phyloP scores from a whole-genome alignment of 768 basidiomycete species.

The Suillus fuscotomentosus region DNA sequence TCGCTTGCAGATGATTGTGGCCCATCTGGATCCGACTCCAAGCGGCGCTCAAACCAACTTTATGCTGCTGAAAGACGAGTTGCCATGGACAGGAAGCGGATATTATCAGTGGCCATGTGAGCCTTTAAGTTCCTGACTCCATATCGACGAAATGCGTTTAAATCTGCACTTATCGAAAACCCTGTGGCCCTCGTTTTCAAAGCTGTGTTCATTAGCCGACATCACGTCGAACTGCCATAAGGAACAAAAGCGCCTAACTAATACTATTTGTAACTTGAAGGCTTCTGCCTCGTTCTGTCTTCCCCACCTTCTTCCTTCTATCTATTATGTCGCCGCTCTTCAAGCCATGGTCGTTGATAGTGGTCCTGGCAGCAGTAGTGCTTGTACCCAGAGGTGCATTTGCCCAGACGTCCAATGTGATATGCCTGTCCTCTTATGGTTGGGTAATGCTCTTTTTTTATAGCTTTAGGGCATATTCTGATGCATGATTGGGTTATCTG shows the following conservation, averaged over 20 bases:
- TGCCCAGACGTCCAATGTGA: slow-evolving; percentile 24
- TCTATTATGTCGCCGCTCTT: slow-evolving; percentile 11
- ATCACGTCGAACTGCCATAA: slow-evolving; percentile 13
- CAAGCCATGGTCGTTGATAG: slow-evolving; percentile 15
- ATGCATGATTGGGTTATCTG: not conserved
- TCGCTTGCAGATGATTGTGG: no score
- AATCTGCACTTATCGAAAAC: not conserved
- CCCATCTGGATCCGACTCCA: no score
- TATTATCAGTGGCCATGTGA: no score
- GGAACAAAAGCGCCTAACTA: slow-evolving; percentile 7
- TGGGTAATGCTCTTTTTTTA: slow-evolving; percentile 23
- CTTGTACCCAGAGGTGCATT: slow-evolving; percentile 16
- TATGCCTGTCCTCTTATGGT: slow-evolving; percentile 19
- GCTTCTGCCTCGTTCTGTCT: not conserved
- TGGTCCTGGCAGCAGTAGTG: slow-evolving; percentile 15
- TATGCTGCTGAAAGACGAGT: no score
- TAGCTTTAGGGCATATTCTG: not conserved
- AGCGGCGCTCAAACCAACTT: no score
- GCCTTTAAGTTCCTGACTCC: no score
- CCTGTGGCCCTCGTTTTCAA: not conserved
- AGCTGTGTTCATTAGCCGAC: not conserved
- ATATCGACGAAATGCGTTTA: no score
- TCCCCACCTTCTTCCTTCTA: slow-evolving; percentile 3
- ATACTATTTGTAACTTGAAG: not conserved
- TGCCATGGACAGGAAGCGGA: no score